A percentile compares a stretch with the other conserved stretches of the same genome.
Evolutionary conservation across 2,329 filamentous ascomycete genomes (phyloP).

Genomic region (Ploettnerulaceae sp.): DNA sequence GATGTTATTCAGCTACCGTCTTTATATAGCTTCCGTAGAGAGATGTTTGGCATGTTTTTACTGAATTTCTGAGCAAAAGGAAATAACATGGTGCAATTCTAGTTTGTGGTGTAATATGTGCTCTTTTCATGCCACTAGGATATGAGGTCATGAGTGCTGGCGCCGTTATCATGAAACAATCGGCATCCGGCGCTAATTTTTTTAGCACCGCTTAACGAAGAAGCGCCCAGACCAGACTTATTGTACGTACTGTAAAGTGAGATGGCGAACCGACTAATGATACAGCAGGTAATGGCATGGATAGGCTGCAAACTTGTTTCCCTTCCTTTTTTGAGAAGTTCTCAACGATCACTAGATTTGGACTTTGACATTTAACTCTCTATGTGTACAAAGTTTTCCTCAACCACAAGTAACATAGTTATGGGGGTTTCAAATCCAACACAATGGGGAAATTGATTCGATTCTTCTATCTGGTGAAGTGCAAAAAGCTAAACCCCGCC

Average conservation of each 20-base stretch:
- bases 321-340: no score
- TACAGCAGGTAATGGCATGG: no score
- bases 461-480: constrained; percentile 29
- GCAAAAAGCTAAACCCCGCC: constrained; percentile 23
- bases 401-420: no score
- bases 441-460: neutral
- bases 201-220: no score
- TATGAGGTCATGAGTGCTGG: constrained; percentile 10
- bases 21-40: neutral
- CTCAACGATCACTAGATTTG: no score
- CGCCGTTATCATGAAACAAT: neutral
- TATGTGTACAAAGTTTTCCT: no score
- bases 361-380: no score
- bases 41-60: neutral
- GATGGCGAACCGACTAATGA: no score
- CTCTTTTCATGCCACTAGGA: neutral
- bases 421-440: neutral
- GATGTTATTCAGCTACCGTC: neutral
- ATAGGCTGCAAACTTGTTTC: no score
- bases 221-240: no score
- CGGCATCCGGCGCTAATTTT: no score
- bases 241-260: no score
- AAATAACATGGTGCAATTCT: neutral
- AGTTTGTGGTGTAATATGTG: neutral
- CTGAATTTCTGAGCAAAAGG: neutral